Conservation (phyloP, 2,329 filamentous ascomycete genomes). For the Sclerotinia sclerotiorum region DNA sequence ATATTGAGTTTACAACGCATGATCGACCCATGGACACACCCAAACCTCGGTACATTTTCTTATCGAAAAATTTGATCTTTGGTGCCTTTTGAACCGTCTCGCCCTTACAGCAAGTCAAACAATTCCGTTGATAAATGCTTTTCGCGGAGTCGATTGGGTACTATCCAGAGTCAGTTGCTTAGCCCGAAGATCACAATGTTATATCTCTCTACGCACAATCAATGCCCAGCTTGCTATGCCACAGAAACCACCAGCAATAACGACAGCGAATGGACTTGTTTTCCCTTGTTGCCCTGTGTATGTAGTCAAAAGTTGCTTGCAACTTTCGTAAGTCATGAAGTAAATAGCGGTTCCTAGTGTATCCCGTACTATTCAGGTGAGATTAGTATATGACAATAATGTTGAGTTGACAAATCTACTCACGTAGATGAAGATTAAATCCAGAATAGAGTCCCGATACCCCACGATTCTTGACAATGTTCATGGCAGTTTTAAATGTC, state of each 20-base stretch:
- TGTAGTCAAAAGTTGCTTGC: conserved; percentile 77
- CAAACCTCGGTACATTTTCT: conserved; percentile 78
- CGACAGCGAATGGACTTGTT: conserved; percentile 76
- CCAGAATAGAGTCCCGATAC: conserved; percentile 75
- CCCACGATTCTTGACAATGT: conserved; percentile 74
- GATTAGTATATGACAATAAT: background rate
- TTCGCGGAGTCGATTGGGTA: conserved; percentile 77
- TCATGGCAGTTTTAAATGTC: conserved; percentile 72
- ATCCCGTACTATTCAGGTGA: conserved; percentile 62
- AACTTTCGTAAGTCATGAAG: conserved; percentile 86
- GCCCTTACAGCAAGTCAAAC: conserved; percentile 67
- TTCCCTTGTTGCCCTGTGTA: conserved; percentile 68
- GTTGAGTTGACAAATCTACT: conserved; percentile 42
- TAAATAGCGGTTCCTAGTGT: conserved; percentile 82
- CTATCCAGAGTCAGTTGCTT: conserved; percentile 18
- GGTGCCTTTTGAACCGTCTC: conserved; percentile 62
- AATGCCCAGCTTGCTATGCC: conserved; percentile 79
- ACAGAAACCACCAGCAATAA: conserved; percentile 76
- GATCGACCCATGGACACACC: conserved; percentile 82
- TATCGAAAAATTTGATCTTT: conserved; percentile 75
- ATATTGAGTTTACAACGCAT: conserved; percentile 81
- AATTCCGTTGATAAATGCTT: conserved; percentile 81
- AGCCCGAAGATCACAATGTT: background rate
- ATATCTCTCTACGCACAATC: conserved; percentile 24
- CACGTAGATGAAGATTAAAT: conserved; percentile 74